phyloP scores from a whole-genome alignment of 2,329 filamentous ascomycete genomes.

The Pseudogymnoascus sp. region DNA sequence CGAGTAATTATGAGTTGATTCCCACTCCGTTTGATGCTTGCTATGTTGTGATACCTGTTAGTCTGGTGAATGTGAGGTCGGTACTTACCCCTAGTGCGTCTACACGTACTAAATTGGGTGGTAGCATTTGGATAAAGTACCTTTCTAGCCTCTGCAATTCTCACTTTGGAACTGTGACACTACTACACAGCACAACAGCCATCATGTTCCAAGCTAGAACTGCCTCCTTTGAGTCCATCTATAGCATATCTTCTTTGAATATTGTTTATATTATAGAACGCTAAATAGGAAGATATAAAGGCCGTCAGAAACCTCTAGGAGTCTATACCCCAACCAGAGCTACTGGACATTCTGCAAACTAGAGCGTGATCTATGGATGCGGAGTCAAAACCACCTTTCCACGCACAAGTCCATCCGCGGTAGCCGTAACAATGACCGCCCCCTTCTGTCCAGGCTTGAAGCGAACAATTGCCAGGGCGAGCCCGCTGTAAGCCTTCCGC shows the following conservation, averaged over 20 bases:
- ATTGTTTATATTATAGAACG: background rate
- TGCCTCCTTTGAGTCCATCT: background rate
- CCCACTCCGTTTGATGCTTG: background rate
- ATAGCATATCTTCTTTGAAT: background rate
- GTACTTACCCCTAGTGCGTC: background rate
- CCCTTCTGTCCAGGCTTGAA: slow-evolving; percentile 18
- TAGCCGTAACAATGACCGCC: slow-evolving; percentile 19
- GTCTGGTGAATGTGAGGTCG: background rate
- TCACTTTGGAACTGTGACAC: background rate
- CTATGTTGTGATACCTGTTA: background rate
- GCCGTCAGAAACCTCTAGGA: background rate
- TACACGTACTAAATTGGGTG: background rate
- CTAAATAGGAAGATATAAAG: background rate
- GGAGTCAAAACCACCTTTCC: slow-evolving; percentile 12
- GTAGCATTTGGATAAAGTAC: background rate
- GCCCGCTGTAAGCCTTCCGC: slow-evolving; percentile 35
- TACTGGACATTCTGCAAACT: background rate
- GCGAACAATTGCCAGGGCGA: slow-evolving; percentile 34
- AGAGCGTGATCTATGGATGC: background rate
- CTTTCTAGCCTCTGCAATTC: background rate
- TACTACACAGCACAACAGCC: background rate
- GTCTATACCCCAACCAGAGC: background rate
- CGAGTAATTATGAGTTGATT: background rate
- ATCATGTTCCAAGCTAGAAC: background rate
- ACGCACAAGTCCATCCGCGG: slow-evolving; percentile 16